Evolutionary conservation across 371 early-diverging fungal species (phyloP).

Genomic region (Basidiobolus heterosporus): DNA sequence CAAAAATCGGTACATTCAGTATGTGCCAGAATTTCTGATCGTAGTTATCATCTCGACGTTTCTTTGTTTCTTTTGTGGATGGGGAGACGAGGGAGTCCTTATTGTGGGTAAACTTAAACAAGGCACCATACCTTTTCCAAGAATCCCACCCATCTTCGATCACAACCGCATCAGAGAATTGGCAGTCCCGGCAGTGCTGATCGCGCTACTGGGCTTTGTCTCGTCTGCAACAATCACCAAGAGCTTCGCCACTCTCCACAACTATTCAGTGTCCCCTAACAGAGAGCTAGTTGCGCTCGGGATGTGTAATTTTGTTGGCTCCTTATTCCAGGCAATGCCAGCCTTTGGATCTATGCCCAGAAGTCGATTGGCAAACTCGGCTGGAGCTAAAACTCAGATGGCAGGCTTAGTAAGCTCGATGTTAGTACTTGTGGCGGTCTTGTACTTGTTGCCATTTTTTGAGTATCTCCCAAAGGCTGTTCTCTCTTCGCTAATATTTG

Average conservation of each 20-base stretch:
- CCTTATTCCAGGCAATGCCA: conserved; percentile 70
- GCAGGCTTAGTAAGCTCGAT: conserved; percentile 63
- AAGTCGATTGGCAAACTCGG: conserved; percentile 76
- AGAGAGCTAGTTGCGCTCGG: conserved; percentile 91
- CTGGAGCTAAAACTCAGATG: conserved; percentile 79
- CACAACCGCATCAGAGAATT: conserved; percentile 38
- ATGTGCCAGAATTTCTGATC: conserved; percentile 75
- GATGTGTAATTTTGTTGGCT: conserved; percentile 59
- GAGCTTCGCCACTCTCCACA: conserved; percentile 70
- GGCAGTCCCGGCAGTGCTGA: conserved; percentile 54
- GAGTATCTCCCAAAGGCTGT: conserved; percentile 75
- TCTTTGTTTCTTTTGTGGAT: conserved; percentile 36
- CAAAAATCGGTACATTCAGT: conserved; percentile 25
- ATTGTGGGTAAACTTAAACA: conserved; percentile 5
- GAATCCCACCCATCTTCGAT: conserved; percentile 20
- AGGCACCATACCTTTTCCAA: conserved; percentile 44
- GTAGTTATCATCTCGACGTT: conserved; percentile 52
- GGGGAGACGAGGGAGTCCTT: conserved; percentile 21
- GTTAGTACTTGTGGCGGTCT: conserved; percentile 52
- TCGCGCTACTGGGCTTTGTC: conserved; percentile 89
- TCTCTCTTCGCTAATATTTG: conserved; percentile 66
- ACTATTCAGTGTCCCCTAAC: conserved; percentile 81
- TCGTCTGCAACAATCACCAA: conserved; percentile 89
- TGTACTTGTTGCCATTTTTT: conserved; percentile 63
- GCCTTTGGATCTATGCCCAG: conserved; percentile 83